Evolutionary conservation across 768 basidiomycete genomes (phyloP).

Genomic region (Trametopsis cervina): DNA sequence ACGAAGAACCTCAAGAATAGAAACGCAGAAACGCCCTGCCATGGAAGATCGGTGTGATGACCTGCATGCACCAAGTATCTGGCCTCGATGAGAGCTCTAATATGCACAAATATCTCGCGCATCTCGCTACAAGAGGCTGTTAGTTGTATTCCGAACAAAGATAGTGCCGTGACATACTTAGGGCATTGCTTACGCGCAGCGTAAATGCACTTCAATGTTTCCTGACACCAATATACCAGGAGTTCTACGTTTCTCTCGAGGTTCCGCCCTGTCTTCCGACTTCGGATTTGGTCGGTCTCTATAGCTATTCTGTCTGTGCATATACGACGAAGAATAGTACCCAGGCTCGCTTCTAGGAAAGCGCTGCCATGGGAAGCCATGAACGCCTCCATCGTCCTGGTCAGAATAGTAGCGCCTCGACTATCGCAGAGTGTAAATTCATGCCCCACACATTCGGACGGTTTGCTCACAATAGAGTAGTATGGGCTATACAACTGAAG

Average conservation of each 20-base stretch:
- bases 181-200: slow-evolving; percentile 68
- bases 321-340: slow-evolving; percentile 58
- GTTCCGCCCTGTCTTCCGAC: slow-evolving; percentile 52
- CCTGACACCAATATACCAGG: slow-evolving; percentile 71
- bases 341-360: slow-evolving; percentile 79
- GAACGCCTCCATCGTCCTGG: slow-evolving; percentile 65
- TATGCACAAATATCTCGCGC: slow-evolving; percentile 58
- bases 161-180: slow-evolving; percentile 38
- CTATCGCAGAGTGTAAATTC: too few species aligned
- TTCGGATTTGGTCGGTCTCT: slow-evolving; percentile 75
- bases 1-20: slow-evolving; percentile 87
- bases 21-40: slow-evolving; percentile 85
- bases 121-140: slow-evolving; percentile 48
- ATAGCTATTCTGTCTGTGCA: slow-evolving; percentile 69
- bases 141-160: slow-evolving; percentile 4
- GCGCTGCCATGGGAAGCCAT: slow-evolving; percentile 78
- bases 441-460: slow-evolving; percentile 21
- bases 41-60: slow-evolving; percentile 50
- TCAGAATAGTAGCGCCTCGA: slow-evolving; percentile 48
- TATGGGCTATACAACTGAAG: slow-evolving; percentile 46
- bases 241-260: slow-evolving; percentile 60
- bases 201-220: slow-evolving; percentile 80
- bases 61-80: slow-evolving; percentile 45
- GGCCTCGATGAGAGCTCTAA: slow-evolving; percentile 66
- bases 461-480: slow-evolving; percentile 55